phyloP scores from a whole-genome alignment of 1,284 basidiomycete species.

The Austropuccinia psidii region DNA sequence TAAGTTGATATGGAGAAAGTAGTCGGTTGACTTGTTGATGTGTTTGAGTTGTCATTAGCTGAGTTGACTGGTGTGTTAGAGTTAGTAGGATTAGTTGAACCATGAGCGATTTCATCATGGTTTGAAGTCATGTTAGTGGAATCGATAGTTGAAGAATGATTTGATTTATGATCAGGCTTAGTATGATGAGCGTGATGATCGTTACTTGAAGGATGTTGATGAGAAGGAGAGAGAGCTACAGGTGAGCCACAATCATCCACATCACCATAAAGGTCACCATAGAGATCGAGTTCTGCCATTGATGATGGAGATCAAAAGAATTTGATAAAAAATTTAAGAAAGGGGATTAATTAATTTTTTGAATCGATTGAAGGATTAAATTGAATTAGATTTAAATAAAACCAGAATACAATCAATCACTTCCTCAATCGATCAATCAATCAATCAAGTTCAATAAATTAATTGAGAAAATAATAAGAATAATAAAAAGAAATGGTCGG shows the following conservation, averaged over 20 bases:
- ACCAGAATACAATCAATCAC: too few species aligned
- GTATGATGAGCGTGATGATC: not conserved
- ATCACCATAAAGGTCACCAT: slow-evolving; percentile 35
- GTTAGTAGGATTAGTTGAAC: not conserved
- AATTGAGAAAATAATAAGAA: too few species aligned
- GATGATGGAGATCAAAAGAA: too few species aligned
- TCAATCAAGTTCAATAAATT: too few species aligned
- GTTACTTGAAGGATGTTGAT: not conserved
- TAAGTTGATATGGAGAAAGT: slow-evolving; percentile 34
- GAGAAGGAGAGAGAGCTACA: slow-evolving; percentile 22
- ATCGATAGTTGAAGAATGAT: not conserved
- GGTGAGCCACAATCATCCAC: slow-evolving; percentile 30
- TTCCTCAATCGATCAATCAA: too few species aligned
- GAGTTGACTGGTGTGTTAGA: not conserved
- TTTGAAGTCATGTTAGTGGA: not conserved
- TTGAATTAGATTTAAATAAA: too few species aligned
- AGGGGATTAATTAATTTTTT: too few species aligned
- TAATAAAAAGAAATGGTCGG: too few species aligned
- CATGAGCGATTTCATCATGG: not conserved
- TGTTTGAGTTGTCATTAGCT: not conserved
- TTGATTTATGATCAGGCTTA: not conserved
- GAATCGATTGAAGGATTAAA: too few species aligned
- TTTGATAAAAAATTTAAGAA: too few species aligned
- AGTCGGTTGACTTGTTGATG: not conserved
- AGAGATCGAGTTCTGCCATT: slow-evolving; percentile 37